Base-by-base conservation (phyloP, 1,139 yeast species). In the Yamadazyma songkhlaensis region DNA sequence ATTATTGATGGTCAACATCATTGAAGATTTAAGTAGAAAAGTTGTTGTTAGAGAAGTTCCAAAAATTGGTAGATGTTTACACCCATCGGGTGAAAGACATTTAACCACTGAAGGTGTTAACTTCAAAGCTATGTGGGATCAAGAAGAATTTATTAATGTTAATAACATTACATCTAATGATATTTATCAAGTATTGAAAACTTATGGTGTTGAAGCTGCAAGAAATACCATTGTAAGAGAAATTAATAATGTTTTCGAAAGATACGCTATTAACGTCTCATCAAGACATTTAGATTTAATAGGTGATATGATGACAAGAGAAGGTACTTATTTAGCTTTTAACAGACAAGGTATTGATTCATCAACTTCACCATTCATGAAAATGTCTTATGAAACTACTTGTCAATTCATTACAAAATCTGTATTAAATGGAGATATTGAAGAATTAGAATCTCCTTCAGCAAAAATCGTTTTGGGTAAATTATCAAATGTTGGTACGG, bases 281-380 rank as follows among this genome's bases (percentile, higher is more conserved):
- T 70, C 80, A 37, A 89, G 98, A 62, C 99, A 94, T 69, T 79
- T 94, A 68, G 97, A 92, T 59, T 78, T 94, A 60, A 84, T 94
- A 64, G 98, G 96, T 47, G 99, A 94, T 64, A 87, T 88, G 90
- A 94, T 94, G 99, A 94, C 99, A 4, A 81, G 98, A 62, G 97
- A 92, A 67, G 99, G 99, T 55, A 79, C 94, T 3, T 94, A 90
- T 60, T 71, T 92, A 60, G 96, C 99, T 21, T 94, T 94, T 73
- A 90, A 89, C 67, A 84, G 99, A 74, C 96, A 89, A 68, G 98
- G 98, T 64, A 90, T 94, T 60, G 97, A 92, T 60, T 77, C 96
- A 2, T 81, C 94, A 15, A 89, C 97, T 2, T 90, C 97, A 9
- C 86, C 97, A 24, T 87, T 94, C 71, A 84, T 89, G 92, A 94